Conservation (phyloP, 257 asterid species). For the Datura wrightii region DNA sequence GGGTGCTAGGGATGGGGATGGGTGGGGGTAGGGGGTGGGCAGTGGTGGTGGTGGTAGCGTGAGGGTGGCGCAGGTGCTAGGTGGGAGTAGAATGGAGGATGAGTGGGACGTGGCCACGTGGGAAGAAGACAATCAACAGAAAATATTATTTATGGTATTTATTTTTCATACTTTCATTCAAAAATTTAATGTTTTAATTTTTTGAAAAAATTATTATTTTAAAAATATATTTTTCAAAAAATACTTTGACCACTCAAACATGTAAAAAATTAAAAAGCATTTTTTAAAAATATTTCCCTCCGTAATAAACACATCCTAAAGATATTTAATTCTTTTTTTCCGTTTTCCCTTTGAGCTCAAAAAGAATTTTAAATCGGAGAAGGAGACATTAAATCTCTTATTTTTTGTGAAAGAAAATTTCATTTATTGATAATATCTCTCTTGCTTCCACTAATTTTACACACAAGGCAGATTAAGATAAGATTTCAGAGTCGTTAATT, state of each 20-base stretch:
- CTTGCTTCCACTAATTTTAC: not conserved
- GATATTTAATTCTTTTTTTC: not conserved
- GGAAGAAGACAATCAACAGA: not conserved
- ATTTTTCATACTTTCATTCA: not conserved
- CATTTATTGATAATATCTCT: not conserved
- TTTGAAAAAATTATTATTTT: too few relatives aligned
- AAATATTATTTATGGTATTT: not conserved
- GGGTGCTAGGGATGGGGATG: too few relatives aligned
- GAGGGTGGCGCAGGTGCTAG: not conserved
- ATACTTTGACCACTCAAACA: not conserved
- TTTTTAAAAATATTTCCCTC: not conserved
- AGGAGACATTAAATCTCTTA: not conserved
- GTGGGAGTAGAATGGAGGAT: too few relatives aligned
- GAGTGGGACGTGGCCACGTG: too few relatives aligned
- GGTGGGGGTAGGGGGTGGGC: too few relatives aligned
- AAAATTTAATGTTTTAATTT: too few relatives aligned
- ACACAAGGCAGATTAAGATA: not conserved
- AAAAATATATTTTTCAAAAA: too few relatives aligned
- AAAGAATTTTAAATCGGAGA: not conserved
- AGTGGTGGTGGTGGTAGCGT: not conserved
- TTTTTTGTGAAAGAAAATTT: not conserved
- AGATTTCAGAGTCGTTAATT: not conserved
- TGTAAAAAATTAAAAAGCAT: not conserved
- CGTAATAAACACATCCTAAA: not conserved
- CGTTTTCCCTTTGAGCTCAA: not conserved